phyloP scores from a whole-genome alignment of 441 rosid species.

The Corymbia calophylla region DNA sequence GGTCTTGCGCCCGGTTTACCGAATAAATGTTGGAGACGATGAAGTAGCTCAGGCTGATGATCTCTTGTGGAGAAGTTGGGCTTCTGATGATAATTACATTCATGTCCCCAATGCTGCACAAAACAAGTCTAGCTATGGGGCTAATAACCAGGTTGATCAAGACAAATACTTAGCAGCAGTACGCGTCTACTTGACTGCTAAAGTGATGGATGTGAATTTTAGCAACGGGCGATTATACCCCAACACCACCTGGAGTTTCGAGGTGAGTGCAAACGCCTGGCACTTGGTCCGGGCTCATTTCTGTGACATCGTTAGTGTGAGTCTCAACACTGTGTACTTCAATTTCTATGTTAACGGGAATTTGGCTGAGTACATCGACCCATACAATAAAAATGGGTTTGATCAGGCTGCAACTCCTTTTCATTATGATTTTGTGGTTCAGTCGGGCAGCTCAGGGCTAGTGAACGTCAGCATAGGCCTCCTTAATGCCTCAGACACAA shows the following conservation, averaged over 20 bases:
- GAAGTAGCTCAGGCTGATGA: not conserved
- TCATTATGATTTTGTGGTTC: not conserved
- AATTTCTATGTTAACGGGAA: not conserved
- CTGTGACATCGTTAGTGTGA: not conserved
- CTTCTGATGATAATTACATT: not conserved
- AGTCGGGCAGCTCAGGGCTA: not conserved
- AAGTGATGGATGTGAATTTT: not conserved
- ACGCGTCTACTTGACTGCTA: not conserved
- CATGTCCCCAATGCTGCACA: not conserved
- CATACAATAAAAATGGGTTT: not conserved
- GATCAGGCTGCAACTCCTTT: rapidly evolving
- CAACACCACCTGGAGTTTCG: not conserved
- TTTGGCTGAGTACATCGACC: not conserved
- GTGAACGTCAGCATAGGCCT: not conserved
- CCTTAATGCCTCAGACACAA: not conserved
- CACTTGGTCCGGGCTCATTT: not conserved
- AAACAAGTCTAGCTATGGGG: rapidly evolving
- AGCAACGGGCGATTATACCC: not conserved
- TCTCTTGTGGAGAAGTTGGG: not conserved
- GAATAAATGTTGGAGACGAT: not conserved
- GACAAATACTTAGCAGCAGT: not conserved
- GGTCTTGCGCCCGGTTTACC: not conserved
- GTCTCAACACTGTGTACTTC: not conserved
- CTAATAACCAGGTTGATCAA: not conserved
- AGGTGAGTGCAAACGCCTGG: not conserved